Evolutionary conservation across 1,284 basidiomycete genomes (phyloP).

Genomic region (Volvariella surrecta): DNA sequence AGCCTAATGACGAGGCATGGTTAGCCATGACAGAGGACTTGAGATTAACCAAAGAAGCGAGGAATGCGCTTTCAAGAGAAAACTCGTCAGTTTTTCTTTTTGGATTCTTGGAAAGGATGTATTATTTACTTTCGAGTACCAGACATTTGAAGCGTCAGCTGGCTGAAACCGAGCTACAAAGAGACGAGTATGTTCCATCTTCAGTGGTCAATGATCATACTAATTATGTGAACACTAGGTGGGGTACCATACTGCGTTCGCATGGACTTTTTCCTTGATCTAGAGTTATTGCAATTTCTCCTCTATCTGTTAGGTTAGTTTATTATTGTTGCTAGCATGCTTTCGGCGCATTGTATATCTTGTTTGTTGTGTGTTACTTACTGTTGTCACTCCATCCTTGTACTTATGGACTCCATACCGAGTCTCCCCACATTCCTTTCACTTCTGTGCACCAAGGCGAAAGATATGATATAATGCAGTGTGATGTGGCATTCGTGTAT

Average conservation of each 20-base stretch:
- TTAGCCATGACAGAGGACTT: slow-evolving; percentile 65
- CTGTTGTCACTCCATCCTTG: too few species aligned
- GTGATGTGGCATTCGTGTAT: too few species aligned
- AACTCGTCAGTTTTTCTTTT: slow-evolving; percentile 52
- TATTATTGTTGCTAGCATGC: slow-evolving; percentile 3
- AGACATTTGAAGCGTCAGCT: slow-evolving; percentile 67
- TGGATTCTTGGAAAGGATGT: slow-evolving; percentile 1
- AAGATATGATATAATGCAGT: too few species aligned
- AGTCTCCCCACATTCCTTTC: too few species aligned
- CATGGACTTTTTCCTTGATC: slow-evolving; percentile 45
- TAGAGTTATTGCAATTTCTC: slow-evolving; percentile 6
- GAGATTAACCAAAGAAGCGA: slow-evolving; percentile 62
- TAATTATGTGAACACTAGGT: slow-evolving; percentile 30
- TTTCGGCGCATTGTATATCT: not conserved
- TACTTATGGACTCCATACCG: too few species aligned
- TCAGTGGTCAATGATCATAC: slow-evolving; percentile 10
- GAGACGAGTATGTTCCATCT: slow-evolving; percentile 62
- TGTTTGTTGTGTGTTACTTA: too few species aligned
- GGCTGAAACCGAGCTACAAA: slow-evolving; percentile 64
- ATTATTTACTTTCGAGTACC: slow-evolving; percentile 8
- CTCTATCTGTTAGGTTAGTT: slow-evolving; percentile 6
- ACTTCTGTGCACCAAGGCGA: too few species aligned
- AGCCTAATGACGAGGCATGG: slow-evolving; percentile 77
- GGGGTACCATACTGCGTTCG: slow-evolving; percentile 53
- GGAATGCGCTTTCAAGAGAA: slow-evolving; percentile 65